Evolutionary conservation across 1,284 basidiomycete genomes (phyloP).

Genomic region (Xerocomus amazonicus): DNA sequence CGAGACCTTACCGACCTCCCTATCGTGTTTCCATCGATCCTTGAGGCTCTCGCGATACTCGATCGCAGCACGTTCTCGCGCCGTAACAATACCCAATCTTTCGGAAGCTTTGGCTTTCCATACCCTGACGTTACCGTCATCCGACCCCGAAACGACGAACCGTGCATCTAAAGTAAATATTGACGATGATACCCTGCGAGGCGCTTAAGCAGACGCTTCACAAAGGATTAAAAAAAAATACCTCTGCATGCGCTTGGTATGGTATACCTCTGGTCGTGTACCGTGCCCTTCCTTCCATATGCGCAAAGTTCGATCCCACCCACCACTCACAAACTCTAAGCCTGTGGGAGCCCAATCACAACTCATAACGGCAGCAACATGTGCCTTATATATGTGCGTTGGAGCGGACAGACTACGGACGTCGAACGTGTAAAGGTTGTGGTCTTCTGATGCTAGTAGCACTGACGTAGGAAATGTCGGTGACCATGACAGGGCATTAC

Average conservation of each 20-base stretch:
- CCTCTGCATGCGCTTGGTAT: conserved; percentile 99
- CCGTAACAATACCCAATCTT: conserved; percentile 87
- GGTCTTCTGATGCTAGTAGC: conserved; percentile 94
- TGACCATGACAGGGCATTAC: conserved; percentile 92
- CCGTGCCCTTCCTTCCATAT: conserved; percentile 92
- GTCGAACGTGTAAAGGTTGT: conserved; percentile 98
- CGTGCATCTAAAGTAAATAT: conserved; percentile 88
- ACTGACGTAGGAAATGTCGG: conserved; percentile 92
- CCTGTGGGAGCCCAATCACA: conserved; percentile 96
- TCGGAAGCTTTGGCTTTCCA: conserved; percentile 96
- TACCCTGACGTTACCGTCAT: conserved; percentile 95
- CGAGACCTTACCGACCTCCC: conserved; percentile 78
- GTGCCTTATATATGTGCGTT: conserved; percentile 95
- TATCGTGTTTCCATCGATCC: conserved; percentile 85
- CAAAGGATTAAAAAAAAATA: conserved; percentile 29
- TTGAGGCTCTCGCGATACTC: conserved; percentile 91
- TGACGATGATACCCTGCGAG: conserved; percentile 62
- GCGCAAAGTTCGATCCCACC: conserved; percentile 93
- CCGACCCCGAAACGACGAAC: conserved; percentile 91
- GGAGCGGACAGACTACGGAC: conserved; percentile 83
- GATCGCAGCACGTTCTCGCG: conserved; percentile 88
- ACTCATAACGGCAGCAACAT: conserved; percentile 93
- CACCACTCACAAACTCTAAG: conserved; percentile 93
- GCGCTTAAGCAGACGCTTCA: conserved; percentile 25
- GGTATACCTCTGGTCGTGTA: conserved; percentile 86